A percentile compares a stretch with the other conserved stretches of the same genome.
These are phyloP conservation scores for Diaporthe sp. DNA, from an alignment of 2,329 filamentous ascomycete species.

Conservation along the genomic window DNA sequence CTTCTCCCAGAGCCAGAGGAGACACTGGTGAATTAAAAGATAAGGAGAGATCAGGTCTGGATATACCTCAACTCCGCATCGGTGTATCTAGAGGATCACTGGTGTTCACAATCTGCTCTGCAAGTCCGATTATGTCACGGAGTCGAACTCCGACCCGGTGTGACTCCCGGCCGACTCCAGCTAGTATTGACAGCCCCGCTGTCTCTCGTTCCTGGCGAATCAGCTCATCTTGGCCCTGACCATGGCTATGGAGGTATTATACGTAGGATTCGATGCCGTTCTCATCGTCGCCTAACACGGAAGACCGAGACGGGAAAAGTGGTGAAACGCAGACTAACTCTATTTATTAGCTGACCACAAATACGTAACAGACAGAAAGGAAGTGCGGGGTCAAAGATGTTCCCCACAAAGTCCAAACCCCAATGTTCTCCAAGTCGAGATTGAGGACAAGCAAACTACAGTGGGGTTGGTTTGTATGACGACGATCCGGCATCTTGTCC, in stretches of 20 bases:
- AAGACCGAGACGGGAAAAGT: background rate
- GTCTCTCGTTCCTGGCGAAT: background rate
- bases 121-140: background rate
- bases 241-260: background rate
- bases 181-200: background rate
- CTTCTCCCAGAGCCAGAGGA: background rate
- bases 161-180: constrained; percentile 10
- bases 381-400: constrained; percentile 18
- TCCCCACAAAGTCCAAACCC: constrained; percentile 9
- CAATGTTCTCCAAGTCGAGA: constrained; percentile 14
- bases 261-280: background rate
- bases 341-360: background rate
- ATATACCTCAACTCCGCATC: background rate
- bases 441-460: background rate
- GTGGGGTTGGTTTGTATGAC: constrained; percentile 7
- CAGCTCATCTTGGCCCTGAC: background rate
- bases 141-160: background rate
- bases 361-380: background rate
- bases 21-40: background rate
- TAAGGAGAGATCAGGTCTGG: background rate
- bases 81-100: background rate
- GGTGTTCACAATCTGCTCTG: background rate
- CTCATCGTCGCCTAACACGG: background rate
- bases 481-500: constrained; percentile 22
- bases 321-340: background rate